A percentile compares a stretch with the other conserved stretches of the same genome.
phyloP scores from a whole-genome alignment of 257 asterid genomes.

The Avicennia marina region DNA sequence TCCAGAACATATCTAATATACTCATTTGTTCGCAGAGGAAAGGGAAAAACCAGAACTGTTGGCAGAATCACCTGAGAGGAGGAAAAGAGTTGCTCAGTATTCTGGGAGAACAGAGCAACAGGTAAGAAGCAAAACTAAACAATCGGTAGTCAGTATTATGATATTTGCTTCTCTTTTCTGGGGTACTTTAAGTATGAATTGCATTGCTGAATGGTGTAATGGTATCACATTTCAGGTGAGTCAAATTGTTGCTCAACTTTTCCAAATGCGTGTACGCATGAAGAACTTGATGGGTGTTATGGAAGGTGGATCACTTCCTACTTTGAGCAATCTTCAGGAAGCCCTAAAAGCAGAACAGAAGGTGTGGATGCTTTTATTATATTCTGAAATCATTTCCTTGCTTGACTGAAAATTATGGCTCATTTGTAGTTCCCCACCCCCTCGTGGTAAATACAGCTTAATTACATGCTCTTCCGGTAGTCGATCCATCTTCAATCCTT shows the following conservation, averaged over 20 bases:
- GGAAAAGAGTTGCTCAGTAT: constrained; percentile 79
- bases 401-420: not conserved
- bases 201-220: constrained; percentile 5
- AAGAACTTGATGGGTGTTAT: constrained; percentile 95
- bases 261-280: constrained; percentile 97
- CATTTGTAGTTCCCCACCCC: not conserved
- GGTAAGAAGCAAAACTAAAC: constrained; percentile 28
- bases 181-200: too few relatives aligned
- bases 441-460: too few relatives aligned
- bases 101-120: constrained; percentile 97
- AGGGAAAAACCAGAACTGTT: constrained; percentile 88
- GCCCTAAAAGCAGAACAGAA: constrained; percentile 71
- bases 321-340: constrained; percentile 82
- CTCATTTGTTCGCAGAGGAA: constrained; percentile 64
- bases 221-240: constrained; percentile 50
- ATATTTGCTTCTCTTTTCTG: constrained; percentile 3
- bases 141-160: constrained; percentile 9
- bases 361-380: constrained; percentile 39
- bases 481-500: too few relatives aligned
- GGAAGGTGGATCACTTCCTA: constrained; percentile 93
- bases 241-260: constrained; percentile 90
- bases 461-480: too few relatives aligned
- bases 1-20: too few relatives aligned
- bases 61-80: constrained; percentile 79
- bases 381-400: not conserved